Percentiles rank a stretch among this genome's conserved stretches.
Evolutionary conservation across 2,329 filamentous ascomycete genomes (phyloP).

Genomic region (Alternaria brassicae): DNA sequence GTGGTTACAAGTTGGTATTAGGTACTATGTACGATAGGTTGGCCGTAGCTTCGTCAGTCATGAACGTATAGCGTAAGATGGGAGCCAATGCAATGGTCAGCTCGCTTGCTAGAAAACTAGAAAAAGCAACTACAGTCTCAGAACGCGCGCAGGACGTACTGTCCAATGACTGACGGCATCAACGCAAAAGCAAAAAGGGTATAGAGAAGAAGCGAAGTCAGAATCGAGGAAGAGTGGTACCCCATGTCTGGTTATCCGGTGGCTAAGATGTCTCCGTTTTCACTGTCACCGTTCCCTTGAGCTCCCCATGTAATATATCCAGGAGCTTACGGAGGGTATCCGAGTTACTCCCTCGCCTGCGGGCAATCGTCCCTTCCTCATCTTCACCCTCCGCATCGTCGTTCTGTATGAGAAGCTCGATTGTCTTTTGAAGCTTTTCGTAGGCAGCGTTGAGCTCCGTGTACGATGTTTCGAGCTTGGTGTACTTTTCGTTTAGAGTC

Average conservation of each 20-base stretch:
- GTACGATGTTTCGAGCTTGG: constrained; percentile 63
- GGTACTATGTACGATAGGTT: constrained; percentile 2
- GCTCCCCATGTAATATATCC: constrained; percentile 49
- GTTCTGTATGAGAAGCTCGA: constrained; percentile 48
- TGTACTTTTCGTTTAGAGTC: constrained; percentile 63
- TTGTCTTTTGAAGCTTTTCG: constrained; percentile 51
- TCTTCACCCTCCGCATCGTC: constrained; percentile 43
- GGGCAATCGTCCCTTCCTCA: constrained; percentile 28
- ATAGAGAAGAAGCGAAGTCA: constrained; percentile 19
- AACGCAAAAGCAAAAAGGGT: constrained; percentile 17
- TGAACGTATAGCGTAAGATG: background rate
- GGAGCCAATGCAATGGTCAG: background rate
- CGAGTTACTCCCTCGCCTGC: constrained; percentile 38
- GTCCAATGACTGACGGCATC: constrained; percentile 20
- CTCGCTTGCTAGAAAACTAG: background rate
- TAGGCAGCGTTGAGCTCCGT: constrained; percentile 49
- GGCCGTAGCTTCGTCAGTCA: constrained; percentile 7
- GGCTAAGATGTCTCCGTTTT: constrained; percentile 29
- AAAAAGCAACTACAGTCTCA: background rate
- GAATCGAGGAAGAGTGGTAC: background rate
- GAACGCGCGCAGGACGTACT: constrained; percentile 18
- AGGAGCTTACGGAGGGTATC: constrained; percentile 50
- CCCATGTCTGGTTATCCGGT: background rate
- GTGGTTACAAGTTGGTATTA: background rate
- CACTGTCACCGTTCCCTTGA: constrained; percentile 34